phyloP scores from a whole-genome alignment of 805 yeast genomes.

The Grigorovia humatica region DNA sequence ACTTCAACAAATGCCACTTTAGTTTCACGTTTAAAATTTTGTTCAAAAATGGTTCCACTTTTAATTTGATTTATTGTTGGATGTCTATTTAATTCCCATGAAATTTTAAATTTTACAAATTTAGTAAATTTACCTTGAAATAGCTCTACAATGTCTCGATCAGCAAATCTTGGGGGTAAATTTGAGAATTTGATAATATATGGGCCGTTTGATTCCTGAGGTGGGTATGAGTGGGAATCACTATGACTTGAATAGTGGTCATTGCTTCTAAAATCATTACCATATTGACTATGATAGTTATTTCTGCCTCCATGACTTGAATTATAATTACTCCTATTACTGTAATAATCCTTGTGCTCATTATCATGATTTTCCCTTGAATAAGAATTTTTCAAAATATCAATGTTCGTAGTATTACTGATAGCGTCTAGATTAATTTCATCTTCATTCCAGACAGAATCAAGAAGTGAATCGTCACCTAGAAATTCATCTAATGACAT shows the following conservation, averaged over 20 bases:
- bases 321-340: background rate
- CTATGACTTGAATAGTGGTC: constrained; percentile 1
- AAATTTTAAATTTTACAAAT: constrained; percentile 48
- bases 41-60: constrained; percentile 42
- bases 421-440: constrained; percentile 28
- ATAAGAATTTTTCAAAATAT: constrained; percentile 15
- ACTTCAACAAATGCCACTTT: constrained; percentile 37
- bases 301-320: background rate
- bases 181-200: constrained; percentile 54
- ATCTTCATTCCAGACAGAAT: constrained; percentile 28
- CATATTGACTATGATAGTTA: background rate
- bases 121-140: constrained; percentile 53
- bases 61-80: constrained; percentile 54
- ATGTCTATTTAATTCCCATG: constrained; percentile 49
- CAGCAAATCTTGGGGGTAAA: constrained; percentile 45
- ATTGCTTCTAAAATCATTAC: background rate
- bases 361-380: background rate
- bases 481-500: constrained; percentile 39
- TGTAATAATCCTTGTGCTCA: background rate
- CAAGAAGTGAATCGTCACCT: constrained; percentile 33
- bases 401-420: constrained; percentile 24
- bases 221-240: constrained; percentile 8
- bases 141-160: constrained; percentile 43
- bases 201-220: constrained; percentile 37
- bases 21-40: constrained; percentile 47